Base-by-base conservation (phyloP, 352 stramenopile species). In the Halophytophthora batemanensis region DNA sequence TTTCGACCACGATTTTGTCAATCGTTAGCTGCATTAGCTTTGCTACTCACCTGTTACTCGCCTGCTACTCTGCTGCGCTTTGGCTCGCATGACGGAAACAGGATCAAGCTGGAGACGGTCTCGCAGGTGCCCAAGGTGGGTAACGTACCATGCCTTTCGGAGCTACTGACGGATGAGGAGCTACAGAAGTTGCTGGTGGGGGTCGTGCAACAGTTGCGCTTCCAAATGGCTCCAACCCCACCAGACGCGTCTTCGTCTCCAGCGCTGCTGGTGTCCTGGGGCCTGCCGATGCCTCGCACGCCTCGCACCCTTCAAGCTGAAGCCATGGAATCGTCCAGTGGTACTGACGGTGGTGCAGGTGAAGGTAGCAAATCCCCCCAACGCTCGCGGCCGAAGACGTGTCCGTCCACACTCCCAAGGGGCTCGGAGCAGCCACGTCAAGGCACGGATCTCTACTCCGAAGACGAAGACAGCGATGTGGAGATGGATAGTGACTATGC, bases 101-200 rank as follows among this genome's bases (percentile, higher is more conserved):
- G 81, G 77, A 86, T 87, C 62, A 90, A 92, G 36, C 64, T 90
- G 2, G 75, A 87, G 47, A 87, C 74, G 1, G 64, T 92, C 6
- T 64, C 67, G 12, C 65, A 67, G 17, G 48, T 82, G 1, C 45
- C 72, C 1, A 64, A 63, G 2, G 36, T 64, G 1, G 73, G 77
- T 10, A 92, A 87, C 43, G 69, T 87, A n/a, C 81, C 81, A n/a
- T 73, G 78, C 0, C 56, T 92, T 4, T 90, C 81, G 12, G 43
- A 51, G 18, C 47, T 87, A 6, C 48, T 92, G 25, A 77, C 72
- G 1, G 81, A 87, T 25, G 57, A 84, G 19, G 77, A 87, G 39
- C 55, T 90, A 0, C 65, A 87, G 39, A 72, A 64, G 6, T 44
- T 92, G 14, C 53, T 92, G 6, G 50, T 87, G 25, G 71, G 72